Conservation (phyloP, 345 rosid species). For the Camelina hispida region DNA sequence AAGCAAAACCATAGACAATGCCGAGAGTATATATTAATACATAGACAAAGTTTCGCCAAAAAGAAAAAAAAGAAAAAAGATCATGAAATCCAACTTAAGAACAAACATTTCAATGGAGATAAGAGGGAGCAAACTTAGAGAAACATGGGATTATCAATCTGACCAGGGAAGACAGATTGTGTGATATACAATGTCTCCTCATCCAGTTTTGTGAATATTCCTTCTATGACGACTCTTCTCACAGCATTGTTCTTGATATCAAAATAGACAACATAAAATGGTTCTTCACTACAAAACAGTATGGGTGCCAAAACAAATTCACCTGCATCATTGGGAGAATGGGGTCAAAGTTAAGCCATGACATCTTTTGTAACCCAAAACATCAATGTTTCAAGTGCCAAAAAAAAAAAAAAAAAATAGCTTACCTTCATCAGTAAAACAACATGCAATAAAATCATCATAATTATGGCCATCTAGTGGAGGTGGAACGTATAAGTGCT, state of each 20-base stretch:
- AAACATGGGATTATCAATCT: neutral
- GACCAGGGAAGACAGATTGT: neutral
- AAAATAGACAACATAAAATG: slow-evolving; percentile 4
- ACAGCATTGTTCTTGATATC: neutral
- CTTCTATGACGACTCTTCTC: slow-evolving; percentile 19
- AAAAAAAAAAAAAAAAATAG: too few relatives aligned
- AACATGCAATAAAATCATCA: neutral
- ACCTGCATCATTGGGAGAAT: neutral
- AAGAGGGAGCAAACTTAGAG: neutral
- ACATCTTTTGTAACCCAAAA: too few relatives aligned
- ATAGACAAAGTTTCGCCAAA: neutral
- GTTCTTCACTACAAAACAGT: neutral
- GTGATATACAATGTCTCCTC: too few relatives aligned
- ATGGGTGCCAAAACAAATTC: slow-evolving; percentile 10
- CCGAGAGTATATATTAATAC: neutral
- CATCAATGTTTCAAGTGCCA: too few relatives aligned
- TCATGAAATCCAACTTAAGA: neutral
- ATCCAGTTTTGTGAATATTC: neutral
- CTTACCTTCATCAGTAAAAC: neutral
- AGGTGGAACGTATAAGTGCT: too few relatives aligned
- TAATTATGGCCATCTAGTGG: neutral
- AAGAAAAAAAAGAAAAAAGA: too few relatives aligned
- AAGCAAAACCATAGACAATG: neutral
- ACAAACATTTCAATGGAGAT: neutral
- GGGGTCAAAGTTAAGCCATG: neutral